Percentiles rank a stretch among this genome's conserved stretches.
phyloP scores from a whole-genome alignment of 179 eudicot species.

The Drosera spatulata region DNA sequence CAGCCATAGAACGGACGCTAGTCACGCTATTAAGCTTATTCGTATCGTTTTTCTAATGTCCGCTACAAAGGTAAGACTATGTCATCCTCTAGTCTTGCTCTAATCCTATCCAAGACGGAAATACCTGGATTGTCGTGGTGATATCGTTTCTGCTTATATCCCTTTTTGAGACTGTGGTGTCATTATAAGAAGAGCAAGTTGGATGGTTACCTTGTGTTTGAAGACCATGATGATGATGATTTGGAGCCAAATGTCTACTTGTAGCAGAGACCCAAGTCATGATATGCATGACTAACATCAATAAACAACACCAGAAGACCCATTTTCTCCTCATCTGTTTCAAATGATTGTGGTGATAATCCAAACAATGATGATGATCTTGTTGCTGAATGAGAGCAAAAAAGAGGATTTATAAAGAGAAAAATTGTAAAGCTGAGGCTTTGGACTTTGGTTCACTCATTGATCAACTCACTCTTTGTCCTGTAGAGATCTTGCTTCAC shows the following conservation, averaged over 20 bases:
- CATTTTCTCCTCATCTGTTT: not conserved
- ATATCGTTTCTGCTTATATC: too few species aligned
- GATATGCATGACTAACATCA: constrained; percentile 20
- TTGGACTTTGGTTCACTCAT: not conserved
- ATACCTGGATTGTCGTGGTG: too few species aligned
- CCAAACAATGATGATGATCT: not conserved
- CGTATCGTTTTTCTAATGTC: too few species aligned
- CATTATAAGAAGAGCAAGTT: too few species aligned
- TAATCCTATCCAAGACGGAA: too few species aligned
- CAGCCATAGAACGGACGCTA: too few species aligned
- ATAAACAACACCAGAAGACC: not conserved
- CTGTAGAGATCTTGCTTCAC: constrained; percentile 24
- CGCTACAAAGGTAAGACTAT: too few species aligned
- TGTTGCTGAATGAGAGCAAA: not conserved
- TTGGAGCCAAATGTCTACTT: constrained; percentile 33
- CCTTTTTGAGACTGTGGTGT: too few species aligned
- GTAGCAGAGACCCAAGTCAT: constrained; percentile 38
- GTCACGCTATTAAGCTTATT: too few species aligned
- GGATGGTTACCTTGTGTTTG: not conserved
- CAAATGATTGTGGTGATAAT: not conserved
- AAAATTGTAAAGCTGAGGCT: not conserved
- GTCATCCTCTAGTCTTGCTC: too few species aligned
- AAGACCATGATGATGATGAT: constrained; percentile 9
- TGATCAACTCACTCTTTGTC: not conserved
- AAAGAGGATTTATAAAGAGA: not conserved